Conservation (phyloP, 139 green algal species). For the Volvox reticuliferus region DNA sequence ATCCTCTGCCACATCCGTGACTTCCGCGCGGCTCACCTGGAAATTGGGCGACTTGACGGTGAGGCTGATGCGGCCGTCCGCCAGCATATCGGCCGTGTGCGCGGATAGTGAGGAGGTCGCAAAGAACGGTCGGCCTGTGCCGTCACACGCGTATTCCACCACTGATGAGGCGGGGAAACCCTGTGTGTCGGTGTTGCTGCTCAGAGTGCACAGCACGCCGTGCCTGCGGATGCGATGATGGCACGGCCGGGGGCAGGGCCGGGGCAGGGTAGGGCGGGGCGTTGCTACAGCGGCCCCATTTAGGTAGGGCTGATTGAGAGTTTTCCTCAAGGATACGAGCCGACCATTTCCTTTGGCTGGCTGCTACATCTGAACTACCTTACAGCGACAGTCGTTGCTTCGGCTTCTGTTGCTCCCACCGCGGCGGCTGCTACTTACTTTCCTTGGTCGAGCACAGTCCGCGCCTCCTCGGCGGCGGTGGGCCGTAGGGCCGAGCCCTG, state of each 20-base stretch:
- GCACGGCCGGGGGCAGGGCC: no score
- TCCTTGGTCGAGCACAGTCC: conserved; percentile 73
- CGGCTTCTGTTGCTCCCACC: no score
- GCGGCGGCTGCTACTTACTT: conserved; percentile 53
- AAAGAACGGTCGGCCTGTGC: conserved; percentile 74
- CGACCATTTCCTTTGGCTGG: no score
- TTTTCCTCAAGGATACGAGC: no score
- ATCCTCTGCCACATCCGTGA: no score
- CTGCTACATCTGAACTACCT: no score
- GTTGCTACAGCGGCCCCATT: no score
- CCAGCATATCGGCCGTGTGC: conserved; percentile 80
- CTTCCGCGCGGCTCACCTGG: conserved; percentile 50
- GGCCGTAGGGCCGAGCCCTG: conserved; percentile 67
- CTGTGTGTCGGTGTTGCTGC: neutral
- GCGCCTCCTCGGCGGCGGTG: conserved; percentile 72
- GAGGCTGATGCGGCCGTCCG: conserved; percentile 68
- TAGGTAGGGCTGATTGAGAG: no score
- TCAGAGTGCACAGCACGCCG: conserved; percentile 77
- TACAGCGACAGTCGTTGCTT: no score
- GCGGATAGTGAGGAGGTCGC: conserved; percentile 71
- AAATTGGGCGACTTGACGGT: conserved; percentile 76
- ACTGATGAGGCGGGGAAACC: conserved; percentile 61
- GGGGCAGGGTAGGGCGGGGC: no score
- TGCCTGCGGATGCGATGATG: conserved; percentile 46
- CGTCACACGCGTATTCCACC: conserved; percentile 78